Evolutionary conservation across 73 alveolate species (phyloP).

Genomic region (Paraurostyla sp.): DNA sequence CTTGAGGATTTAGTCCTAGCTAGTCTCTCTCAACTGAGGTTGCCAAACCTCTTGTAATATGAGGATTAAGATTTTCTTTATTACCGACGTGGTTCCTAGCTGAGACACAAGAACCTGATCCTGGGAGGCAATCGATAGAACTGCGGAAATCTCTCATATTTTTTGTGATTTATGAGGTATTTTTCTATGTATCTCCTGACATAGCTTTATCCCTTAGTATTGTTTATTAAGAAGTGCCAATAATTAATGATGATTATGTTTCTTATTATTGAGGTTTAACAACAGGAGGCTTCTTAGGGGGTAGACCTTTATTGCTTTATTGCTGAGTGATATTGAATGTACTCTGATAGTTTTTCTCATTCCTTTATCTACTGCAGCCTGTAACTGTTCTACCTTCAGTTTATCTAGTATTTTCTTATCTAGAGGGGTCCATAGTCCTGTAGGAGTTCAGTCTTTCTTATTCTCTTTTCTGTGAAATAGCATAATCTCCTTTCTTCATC

Average conservation of each 20-base stretch:
- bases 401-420: not conserved
- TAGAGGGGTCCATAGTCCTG: constrained; percentile 17
- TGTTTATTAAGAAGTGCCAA: not conserved
- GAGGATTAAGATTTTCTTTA: constrained; percentile 46
- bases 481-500: constrained; percentile 49
- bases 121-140: constrained; percentile 29
- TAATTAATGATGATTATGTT: not conserved
- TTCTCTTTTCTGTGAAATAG: constrained; percentile 14
- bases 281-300: not conserved
- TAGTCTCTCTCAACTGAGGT: constrained; percentile 27
- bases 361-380: constrained; percentile 27
- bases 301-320: constrained; percentile 13
- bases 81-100: not conserved
- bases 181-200: not conserved
- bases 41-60: not conserved
- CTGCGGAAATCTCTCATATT: constrained; percentile 35
- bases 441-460: not conserved
- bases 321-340: constrained; percentile 5
- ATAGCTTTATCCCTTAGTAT: constrained; percentile 19
- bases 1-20: not conserved
- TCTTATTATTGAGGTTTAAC: not conserved
- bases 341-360: constrained; percentile 2
- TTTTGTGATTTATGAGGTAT: not conserved
- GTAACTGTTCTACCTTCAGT: not conserved
- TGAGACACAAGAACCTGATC: not conserved